These are phyloP conservation scores for Kernera saxatilis DNA, from an alignment of 345 rosid species.

Conservation along the genomic window DNA sequence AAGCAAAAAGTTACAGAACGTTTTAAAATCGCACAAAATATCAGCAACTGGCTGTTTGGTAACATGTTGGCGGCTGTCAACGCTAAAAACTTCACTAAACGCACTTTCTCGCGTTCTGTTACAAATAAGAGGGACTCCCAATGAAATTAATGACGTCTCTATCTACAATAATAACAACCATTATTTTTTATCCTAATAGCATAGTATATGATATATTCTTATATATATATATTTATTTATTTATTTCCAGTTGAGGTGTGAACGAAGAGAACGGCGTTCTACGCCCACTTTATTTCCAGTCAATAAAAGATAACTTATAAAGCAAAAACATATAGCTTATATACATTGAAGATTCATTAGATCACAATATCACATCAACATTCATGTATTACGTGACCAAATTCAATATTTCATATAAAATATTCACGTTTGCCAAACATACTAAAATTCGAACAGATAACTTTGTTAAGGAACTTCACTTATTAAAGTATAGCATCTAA, in stretches of 20 bases:
- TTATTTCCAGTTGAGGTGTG: too few species aligned
- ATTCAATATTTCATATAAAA: too few species aligned
- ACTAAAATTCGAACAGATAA: background rate
- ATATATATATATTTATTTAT: too few species aligned
- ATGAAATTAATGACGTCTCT: background rate
- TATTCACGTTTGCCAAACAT: too few species aligned
- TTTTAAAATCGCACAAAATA: background rate
- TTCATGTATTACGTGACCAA: background rate
- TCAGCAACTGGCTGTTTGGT: background rate
- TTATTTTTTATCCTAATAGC: too few species aligned
- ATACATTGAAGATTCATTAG: background rate
- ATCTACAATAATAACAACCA: too few species aligned
- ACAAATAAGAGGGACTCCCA: background rate
- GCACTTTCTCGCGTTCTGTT: slow-evolving; percentile 4
- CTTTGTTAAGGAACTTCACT: background rate
- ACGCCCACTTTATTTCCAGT: background rate
- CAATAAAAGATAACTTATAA: slow-evolving; percentile 24
- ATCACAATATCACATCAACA: background rate
- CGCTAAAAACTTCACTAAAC: background rate
- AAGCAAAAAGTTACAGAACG: background rate
- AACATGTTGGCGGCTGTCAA: background rate
- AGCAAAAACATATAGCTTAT: slow-evolving; percentile 18
- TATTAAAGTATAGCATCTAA: background rate
- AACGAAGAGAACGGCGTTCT: slow-evolving; percentile 9
- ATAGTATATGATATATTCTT: too few species aligned